Base-by-base conservation (phyloP, 306 rosid species). In the Urtica urens region DNA sequence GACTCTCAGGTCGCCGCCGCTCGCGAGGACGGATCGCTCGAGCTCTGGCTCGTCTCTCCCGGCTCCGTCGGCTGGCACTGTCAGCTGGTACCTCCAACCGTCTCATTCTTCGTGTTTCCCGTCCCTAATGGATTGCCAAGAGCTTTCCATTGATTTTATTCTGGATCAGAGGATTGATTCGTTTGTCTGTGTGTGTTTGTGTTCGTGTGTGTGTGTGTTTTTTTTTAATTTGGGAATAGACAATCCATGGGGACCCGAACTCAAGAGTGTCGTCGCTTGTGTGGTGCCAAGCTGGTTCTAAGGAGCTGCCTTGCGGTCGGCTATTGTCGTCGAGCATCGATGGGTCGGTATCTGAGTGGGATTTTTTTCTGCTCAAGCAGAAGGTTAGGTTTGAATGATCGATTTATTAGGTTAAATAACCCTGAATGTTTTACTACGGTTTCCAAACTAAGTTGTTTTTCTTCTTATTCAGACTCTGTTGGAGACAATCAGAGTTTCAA, bases 1-100 rank as follows among this genome's bases (percentile, higher is more conserved):
- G 87, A 86, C 30, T 57, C 70, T 7, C 94, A 80, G 28, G 85
- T 90, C 7, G 99, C 99, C 33, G 99, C 92, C 0, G 90, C 92
- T 11, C 94, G 99, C 8, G 79, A 79, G 53, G 99, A 90, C 17
- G 95, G 87, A 22, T 79, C 96, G 5, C 63, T 92, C 6, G 99
- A 92, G 76, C 62, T 92, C 62, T 92, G 99, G 99, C 87, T 85
- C n/a, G 99, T 92, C 29, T 92, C 95, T 43, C 88, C 99, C 5
- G 94, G 92, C 25, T 70, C 96, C 27, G 87, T 82, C 1, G 94
- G 93, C 19, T 92, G 99, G 99, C 99, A 92, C 87, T 78, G 87
- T 72, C 96, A 84, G 67, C 64, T 88, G 82, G 96, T 87, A 80
- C 54, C 1, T 8, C 2, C 45, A 15, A 3, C 27, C 10, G 11